Base-by-base conservation (phyloP, 805 yeast genomes). In the Kodamaea kaohsiungensis region DNA sequence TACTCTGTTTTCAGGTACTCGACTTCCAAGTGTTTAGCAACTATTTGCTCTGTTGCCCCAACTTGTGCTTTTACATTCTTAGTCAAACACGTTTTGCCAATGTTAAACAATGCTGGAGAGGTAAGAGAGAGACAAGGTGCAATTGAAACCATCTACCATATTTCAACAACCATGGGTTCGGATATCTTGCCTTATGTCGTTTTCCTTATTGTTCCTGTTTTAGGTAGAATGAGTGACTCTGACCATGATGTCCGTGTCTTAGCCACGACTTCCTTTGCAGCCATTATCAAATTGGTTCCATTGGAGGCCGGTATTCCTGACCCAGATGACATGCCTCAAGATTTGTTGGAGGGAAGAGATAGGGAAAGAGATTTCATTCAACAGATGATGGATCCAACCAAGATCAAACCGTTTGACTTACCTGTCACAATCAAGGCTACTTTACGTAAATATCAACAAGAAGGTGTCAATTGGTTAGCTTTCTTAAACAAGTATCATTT, bases 381-480 rank as follows among this genome's bases (percentile, higher is more conserved):
- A 61, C 99, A 95, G 67, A 93, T 95, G 98, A 90, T 95, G 95
- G 98, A 95, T 68, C 96, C 96, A 15, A 78, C 90, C 3, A 91
- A 92, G 66, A 89, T 95, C 46, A 83, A 92, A 62, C 86, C 96
- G 0, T 95, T 93, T 67, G 87, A 84, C 49, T 73, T 96, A 38
- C 99, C 99, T 0, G 95, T 95, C 42, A 83, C 92, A 2, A 91
- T 95, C 56, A 89, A 90, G 58, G 99, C 99, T 0, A 90, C 96
- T 0, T 78, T 95, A 58, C 84, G 99, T 67, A 88, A 89, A 58
- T 95, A 95, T 67, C 99, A 95, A 73, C 98, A 95, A 68, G 98
- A 95, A 56, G 99, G 99, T 70, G 96, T 95, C 39, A 95, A 93
- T 68, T 95, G 99, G 99, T 78, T 95, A 52, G 97, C 97, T 7